Conservation (phyloP, 352 stramenopile species). For the Pythium rhizo-oryzae region DNA sequence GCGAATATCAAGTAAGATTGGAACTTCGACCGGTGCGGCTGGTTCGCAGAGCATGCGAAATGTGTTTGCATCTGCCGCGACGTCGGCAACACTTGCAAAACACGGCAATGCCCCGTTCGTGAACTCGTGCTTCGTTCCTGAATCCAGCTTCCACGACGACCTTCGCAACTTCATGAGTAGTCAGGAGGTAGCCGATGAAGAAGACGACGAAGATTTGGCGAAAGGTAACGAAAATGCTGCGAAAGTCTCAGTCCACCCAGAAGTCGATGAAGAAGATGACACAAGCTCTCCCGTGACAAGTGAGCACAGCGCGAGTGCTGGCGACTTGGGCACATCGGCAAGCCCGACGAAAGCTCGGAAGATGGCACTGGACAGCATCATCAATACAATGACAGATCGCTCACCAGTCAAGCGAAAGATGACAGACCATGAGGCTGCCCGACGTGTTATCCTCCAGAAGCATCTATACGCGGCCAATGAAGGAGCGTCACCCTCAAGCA, state of each 20-base stretch:
- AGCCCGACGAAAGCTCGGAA: conserved; percentile 35
- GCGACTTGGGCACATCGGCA: background rate
- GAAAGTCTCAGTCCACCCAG: background rate
- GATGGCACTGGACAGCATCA: conserved; percentile 49
- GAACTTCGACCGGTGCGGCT: conserved; percentile 9
- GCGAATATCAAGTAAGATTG: conserved; percentile 23
- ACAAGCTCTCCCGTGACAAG: conserved; percentile 2
- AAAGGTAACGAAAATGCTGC: background rate
- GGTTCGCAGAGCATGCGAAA: conserved; percentile 21
- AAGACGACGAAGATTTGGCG: conserved; percentile 3
- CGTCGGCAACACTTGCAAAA: conserved; percentile 19
- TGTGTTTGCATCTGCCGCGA: conserved; percentile 17
- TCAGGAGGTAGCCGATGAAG: conserved; percentile 5
- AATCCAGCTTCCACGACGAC: conserved; percentile 21
- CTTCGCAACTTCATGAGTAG: background rate
- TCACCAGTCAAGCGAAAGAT: conserved; percentile 37
- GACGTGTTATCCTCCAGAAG: conserved; percentile 52
- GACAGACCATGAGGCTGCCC: conserved; percentile 42
- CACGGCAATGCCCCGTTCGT: conserved; percentile 22
- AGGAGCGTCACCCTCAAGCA: background rate
- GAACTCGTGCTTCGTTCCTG: conserved; percentile 33
- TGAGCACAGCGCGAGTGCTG: background rate
- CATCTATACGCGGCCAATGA: conserved; percentile 37
- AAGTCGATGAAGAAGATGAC: conserved; percentile 15
- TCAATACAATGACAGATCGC: conserved; percentile 28